Percentiles rank a stretch among this genome's conserved stretches.
Evolutionary conservation across 1,284 basidiomycete species (phyloP).

Genomic region (Anthracocystis walkeri): DNA sequence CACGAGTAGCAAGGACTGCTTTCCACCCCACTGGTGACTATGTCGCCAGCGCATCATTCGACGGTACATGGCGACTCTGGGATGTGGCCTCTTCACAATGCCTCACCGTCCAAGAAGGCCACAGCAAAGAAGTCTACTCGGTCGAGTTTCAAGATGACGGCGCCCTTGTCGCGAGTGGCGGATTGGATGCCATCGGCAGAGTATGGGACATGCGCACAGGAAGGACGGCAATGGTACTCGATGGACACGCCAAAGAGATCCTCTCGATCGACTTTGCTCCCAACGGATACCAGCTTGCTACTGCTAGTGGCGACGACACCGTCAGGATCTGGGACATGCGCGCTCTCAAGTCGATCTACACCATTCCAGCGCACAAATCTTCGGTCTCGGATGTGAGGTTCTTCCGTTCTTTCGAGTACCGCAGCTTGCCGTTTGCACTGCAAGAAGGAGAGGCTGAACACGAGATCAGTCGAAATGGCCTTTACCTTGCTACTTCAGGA

Average conservation of each 20-base stretch:
- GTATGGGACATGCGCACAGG: conserved; percentile 97
- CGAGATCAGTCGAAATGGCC: conserved; percentile 72
- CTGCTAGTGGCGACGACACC: conserved; percentile 95
- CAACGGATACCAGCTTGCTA: conserved; percentile 96
- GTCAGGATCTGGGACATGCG: conserved; percentile 99
- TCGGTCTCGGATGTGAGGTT: conserved; percentile 95
- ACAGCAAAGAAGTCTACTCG: conserved; percentile 95
- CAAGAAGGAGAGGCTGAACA: conserved; percentile 66
- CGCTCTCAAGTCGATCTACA: conserved; percentile 88
- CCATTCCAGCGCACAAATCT: conserved; percentile 93
- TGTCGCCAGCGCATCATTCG: conserved; percentile 93
- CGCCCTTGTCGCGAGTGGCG: conserved; percentile 89
- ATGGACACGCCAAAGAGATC: conserved; percentile 95
- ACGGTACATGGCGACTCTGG: conserved; percentile 99
- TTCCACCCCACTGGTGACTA: conserved; percentile 96
- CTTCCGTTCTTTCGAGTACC: conserved; percentile 75
- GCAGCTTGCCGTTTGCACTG: conserved; percentile 5
- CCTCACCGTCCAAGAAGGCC: conserved; percentile 91
- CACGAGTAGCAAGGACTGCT: conserved; percentile 89
- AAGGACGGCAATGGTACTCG: conserved; percentile 95
- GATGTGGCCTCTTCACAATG: conserved; percentile 85
- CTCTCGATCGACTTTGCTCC: conserved; percentile 92
- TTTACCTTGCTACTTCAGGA: conserved; percentile 92
- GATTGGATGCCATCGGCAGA: conserved; percentile 94
- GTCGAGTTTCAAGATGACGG: conserved; percentile 97